These are phyloP conservation scores for Aquilaria yunnanensis DNA, from an alignment of 345 rosid species.

Conservation along the genomic window DNA sequence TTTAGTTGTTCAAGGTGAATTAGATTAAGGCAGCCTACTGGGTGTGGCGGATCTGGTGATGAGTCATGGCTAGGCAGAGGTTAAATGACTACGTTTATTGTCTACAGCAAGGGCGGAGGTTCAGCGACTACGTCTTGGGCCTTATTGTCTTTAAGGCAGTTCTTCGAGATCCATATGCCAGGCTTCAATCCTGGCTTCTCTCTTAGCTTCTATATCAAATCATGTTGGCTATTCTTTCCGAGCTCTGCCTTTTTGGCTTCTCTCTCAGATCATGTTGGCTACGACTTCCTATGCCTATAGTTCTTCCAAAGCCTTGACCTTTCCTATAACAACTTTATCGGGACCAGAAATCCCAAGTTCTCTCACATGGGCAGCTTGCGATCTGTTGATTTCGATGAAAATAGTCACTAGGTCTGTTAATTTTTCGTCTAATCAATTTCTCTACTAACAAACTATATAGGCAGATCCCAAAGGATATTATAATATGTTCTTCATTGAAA, in stretches of 20 bases:
- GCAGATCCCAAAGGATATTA: slow-evolving; percentile 52
- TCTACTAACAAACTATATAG: slow-evolving; percentile 22
- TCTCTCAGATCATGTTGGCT: too few relatives aligned
- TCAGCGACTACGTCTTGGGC: slow-evolving; percentile 81
- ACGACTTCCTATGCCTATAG: slow-evolving; percentile 57
- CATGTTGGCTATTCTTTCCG: slow-evolving; percentile 57
- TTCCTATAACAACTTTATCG: slow-evolving; percentile 61
- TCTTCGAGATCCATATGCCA: slow-evolving; percentile 58
- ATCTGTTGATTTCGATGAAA: slow-evolving; percentile 59
- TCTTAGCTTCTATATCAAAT: slow-evolving; percentile 29
- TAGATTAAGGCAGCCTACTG: too few relatives aligned
- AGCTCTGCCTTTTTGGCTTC: slow-evolving; percentile 54
- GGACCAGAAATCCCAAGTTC: slow-evolving; percentile 47
- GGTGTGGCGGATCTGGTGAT: too few relatives aligned
- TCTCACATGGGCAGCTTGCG: slow-evolving; percentile 38
- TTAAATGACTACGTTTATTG: too few relatives aligned
- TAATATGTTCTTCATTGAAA: slow-evolving; percentile 44
- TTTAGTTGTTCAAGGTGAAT: too few relatives aligned
- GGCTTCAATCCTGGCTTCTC: slow-evolving; percentile 57
- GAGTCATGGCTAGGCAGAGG: too few relatives aligned
- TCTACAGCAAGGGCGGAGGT: not conserved
- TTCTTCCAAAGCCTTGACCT: slow-evolving; percentile 55
- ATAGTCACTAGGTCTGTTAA: slow-evolving; percentile 57
- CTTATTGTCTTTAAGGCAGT: slow-evolving; percentile 87
- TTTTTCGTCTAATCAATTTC: slow-evolving; percentile 62